These are phyloP conservation scores for Phytophthora rubi DNA, from an alignment of 352 stramenopile species.

Conservation along the genomic window DNA sequence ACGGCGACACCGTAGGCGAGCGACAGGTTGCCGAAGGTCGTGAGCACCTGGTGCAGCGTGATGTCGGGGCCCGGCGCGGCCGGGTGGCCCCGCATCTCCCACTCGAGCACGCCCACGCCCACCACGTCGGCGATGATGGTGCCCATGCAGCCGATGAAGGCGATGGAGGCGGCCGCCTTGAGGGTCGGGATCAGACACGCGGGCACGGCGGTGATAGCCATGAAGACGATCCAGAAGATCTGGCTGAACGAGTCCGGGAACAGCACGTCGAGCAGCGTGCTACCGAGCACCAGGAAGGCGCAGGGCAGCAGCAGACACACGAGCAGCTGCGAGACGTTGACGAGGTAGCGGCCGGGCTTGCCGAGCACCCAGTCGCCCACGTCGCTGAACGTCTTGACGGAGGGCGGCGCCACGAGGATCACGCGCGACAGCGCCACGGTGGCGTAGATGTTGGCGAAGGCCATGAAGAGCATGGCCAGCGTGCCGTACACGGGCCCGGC, in stretches of 20 bases:
- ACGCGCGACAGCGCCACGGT: conserved; percentile 43
- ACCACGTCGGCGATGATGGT: conserved; percentile 45
- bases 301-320: conserved; percentile 48
- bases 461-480: conserved; percentile 61
- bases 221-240: conserved; percentile 48
- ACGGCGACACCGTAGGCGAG: conserved; percentile 45
- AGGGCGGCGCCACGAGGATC: conserved; percentile 39
- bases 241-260: conserved; percentile 60
- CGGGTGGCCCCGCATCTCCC: conserved; percentile 43
- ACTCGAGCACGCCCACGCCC: conserved; percentile 35
- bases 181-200: conserved; percentile 43
- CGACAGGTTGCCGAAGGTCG: conserved; percentile 44
- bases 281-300: conserved; percentile 57
- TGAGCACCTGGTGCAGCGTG: conserved; percentile 43
- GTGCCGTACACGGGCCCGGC: conserved; percentile 46
- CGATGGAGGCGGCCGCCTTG: conserved; percentile 32
- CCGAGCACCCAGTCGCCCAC: conserved; percentile 48
- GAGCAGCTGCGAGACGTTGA: conserved; percentile 42
- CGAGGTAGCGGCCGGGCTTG: conserved; percentile 40
- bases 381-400: conserved; percentile 48
- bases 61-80: conserved; percentile 30
- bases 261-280: conserved; percentile 51
- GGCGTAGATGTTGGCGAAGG: conserved; percentile 64
- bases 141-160: conserved; percentile 38
- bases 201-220: conserved; percentile 40